A percentile compares a stretch with the other conserved stretches of the same genome.
Evolutionary conservation across 306 rosid genomes (phyloP).

Genomic region (Acacia confusa): DNA sequence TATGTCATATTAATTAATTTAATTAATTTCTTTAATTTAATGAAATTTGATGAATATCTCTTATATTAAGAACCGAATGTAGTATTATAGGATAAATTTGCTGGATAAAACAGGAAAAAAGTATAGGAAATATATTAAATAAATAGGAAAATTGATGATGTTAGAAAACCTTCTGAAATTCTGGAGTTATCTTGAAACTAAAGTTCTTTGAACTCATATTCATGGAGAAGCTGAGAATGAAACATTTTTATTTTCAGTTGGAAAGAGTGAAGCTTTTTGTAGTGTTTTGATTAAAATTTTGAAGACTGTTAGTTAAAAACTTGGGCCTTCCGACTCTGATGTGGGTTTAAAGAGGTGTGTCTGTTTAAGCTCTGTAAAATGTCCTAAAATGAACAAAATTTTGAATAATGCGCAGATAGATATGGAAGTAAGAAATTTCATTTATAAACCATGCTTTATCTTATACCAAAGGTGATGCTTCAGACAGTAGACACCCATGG

Average conservation of each 20-base stretch:
- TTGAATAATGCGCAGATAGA: not conserved
- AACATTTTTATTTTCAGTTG: not conserved
- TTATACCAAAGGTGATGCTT: not conserved
- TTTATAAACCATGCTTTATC: not conserved
- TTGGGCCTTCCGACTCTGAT: not conserved
- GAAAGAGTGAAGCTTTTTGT: not conserved
- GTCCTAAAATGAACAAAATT: conserved; percentile 6
- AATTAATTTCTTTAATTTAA: no score
- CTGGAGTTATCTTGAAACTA: not conserved
- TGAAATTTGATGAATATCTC: no score
- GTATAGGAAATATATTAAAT: not conserved
- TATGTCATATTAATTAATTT: no score
- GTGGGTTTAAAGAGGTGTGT: not conserved
- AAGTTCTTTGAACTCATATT: conserved; percentile 9
- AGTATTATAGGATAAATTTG: not conserved
- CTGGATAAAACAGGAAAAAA: not conserved
- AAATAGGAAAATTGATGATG: not conserved
- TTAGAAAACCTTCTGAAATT: conserved; percentile 9
- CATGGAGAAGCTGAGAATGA: conserved; percentile 1
- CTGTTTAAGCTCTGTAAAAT: conserved; percentile 1
- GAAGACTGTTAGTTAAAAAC: not conserved
- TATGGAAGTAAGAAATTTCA: not conserved
- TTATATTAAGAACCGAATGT: no score
- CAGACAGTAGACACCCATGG: conserved; percentile 2
- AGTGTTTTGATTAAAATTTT: not conserved